phyloP scores from a whole-genome alignment of 1,284 basidiomycete genomes.

The Bjerkandera adusta region DNA sequence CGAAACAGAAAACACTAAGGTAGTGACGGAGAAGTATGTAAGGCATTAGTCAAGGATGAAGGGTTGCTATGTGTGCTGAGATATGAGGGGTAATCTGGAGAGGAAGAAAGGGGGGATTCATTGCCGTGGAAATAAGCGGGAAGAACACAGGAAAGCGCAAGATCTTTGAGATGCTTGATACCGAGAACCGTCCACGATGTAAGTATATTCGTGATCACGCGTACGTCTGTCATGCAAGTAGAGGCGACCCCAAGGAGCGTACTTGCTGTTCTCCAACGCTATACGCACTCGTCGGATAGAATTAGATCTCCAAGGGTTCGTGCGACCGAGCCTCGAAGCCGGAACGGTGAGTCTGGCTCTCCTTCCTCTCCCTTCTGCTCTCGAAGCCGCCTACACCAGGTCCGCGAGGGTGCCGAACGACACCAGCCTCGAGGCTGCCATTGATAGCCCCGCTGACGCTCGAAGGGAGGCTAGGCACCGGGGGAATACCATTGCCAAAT shows the following conservation, averaged over 20 bases:
- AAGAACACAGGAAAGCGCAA: conserved; percentile 2
- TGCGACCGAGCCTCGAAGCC: conserved; percentile 79
- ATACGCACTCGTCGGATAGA: neutral
- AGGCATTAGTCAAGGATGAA: conserved; percentile 13
- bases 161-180: conserved; percentile 2
- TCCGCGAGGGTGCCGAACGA: conserved; percentile 78
- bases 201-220: conserved; percentile 9
- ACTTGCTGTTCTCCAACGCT: conserved; percentile 2
- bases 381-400: conserved; percentile 72
- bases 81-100: conserved; percentile 3
- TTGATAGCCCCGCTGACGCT: conserved; percentile 48
- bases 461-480: conserved; percentile 73
- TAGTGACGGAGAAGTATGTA: conserved; percentile 16
- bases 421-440: conserved; percentile 45
- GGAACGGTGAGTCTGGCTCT: conserved; percentile 51
- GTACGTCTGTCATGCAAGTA: conserved; percentile 11
- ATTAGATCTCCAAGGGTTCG: conserved; percentile 80
- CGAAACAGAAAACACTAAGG: conserved; percentile 27
- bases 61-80: conserved; percentile 9
- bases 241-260: conserved; percentile 10
- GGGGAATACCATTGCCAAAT: conserved; percentile 55
- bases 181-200: conserved; percentile 4
- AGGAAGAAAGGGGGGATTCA: conserved; percentile 13
- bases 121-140: conserved; percentile 8
- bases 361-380: conserved; percentile 62